Conservation (phyloP, 129 eudicot genomes). For the Artemisia tridentata region DNA sequence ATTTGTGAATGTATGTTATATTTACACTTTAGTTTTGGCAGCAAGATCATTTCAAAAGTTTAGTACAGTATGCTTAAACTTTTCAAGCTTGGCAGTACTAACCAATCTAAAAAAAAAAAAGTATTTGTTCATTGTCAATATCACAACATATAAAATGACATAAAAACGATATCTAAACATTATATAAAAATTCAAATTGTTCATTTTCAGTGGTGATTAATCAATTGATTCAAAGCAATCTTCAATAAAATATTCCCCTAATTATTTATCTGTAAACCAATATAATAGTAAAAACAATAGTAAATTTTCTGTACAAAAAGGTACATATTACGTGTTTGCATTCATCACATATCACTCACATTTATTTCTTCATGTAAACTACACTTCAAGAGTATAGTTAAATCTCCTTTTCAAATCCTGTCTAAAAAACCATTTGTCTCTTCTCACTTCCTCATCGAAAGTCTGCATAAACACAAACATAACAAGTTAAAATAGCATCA, state of each 20-base stretch:
- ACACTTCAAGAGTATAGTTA: neutral
- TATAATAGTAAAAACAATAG: neutral
- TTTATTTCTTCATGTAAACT: constrained; percentile 1
- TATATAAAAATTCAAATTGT: too few relatives aligned
- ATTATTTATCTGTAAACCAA: neutral
- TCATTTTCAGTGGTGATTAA: neutral
- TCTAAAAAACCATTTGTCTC: constrained; percentile 22
- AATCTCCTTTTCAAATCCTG: constrained; percentile 3
- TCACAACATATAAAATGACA: too few relatives aligned
- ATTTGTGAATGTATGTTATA: too few relatives aligned
- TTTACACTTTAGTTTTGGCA: too few relatives aligned
- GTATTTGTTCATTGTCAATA: too few relatives aligned
- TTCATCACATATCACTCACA: neutral
- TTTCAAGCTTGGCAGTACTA: too few relatives aligned
- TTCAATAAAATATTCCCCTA: neutral
- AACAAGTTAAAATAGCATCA: constrained; percentile 14
- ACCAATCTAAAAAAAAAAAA: too few relatives aligned
- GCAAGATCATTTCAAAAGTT: too few relatives aligned
- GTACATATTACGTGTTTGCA: neutral
- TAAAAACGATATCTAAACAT: too few relatives aligned
- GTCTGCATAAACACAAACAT: constrained; percentile 30
- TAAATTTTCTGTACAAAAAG: neutral
- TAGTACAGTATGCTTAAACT: too few relatives aligned
- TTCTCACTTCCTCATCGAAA: constrained; percentile 18
- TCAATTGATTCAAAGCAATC: neutral